A percentile compares a stretch with the other conserved stretches of the same genome.
phyloP scores from a whole-genome alignment of 2,329 filamentous ascomycete genomes.

The Aspergillus melleus region DNA sequence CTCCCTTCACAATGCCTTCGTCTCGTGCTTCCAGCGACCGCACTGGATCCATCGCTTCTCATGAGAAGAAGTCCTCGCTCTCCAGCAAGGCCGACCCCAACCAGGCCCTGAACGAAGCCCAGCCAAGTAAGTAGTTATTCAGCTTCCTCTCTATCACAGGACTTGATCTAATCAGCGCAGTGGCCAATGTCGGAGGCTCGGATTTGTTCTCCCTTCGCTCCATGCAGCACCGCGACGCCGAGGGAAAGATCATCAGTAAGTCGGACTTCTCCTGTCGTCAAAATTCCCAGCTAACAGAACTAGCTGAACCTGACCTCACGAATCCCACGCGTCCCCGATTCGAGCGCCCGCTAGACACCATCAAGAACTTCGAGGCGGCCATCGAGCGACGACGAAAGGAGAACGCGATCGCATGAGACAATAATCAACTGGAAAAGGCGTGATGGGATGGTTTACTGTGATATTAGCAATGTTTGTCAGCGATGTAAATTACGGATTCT shows the following conservation, averaged over 20 bases:
- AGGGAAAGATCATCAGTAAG: slow-evolving; percentile 76
- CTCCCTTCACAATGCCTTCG: slow-evolving; percentile 16
- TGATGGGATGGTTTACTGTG: not conserved
- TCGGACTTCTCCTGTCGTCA: not conserved
- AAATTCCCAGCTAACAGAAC: slow-evolving; percentile 9
- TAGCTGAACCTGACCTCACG: slow-evolving; percentile 84
- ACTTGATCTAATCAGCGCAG: slow-evolving; percentile 14
- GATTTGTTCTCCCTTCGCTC: slow-evolving; percentile 63
- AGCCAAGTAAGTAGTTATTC: slow-evolving; percentile 68
- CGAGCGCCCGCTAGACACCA: slow-evolving; percentile 89
- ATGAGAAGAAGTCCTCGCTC: slow-evolving; percentile 37
- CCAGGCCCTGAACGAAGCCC: slow-evolving; percentile 76
- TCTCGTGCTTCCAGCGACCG: slow-evolving; percentile 24
- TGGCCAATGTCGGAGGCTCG: slow-evolving; percentile 18
- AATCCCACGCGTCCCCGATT: slow-evolving; percentile 85
- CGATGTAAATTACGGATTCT: not conserved
- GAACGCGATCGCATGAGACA: slow-evolving; percentile 45
- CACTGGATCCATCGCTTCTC: slow-evolving; percentile 25
- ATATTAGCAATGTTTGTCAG: not conserved
- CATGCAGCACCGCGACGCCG: slow-evolving; percentile 73
- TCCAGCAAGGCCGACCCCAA: slow-evolving; percentile 84
- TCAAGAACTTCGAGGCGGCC: slow-evolving; percentile 83
- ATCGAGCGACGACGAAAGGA: slow-evolving; percentile 62
- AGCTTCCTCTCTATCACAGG: not conserved
- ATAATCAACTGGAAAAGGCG: not conserved